A percentile compares a stretch with the other conserved stretches of the same genome.
Evolutionary conservation across 1,139 yeast species (phyloP).

Genomic region (Blastobotrys elegans): DNA sequence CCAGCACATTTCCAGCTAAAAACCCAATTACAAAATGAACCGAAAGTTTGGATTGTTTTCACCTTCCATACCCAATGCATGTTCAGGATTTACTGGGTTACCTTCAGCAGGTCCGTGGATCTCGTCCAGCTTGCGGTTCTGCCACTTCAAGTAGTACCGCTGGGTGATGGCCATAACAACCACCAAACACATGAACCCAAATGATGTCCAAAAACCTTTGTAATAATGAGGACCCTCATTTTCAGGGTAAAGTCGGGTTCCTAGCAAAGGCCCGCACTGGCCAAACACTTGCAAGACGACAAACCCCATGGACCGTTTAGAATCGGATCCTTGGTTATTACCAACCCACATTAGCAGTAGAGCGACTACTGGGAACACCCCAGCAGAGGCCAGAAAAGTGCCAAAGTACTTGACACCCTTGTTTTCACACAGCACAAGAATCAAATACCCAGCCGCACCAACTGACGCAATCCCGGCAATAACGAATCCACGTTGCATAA

Average conservation of each 20-base stretch:
- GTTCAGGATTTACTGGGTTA: slow-evolving; percentile 14
- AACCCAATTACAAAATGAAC: slow-evolving; percentile 18
- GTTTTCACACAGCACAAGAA: slow-evolving; percentile 25
- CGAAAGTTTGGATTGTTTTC: slow-evolving; percentile 21
- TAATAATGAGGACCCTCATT: slow-evolving; percentile 29
- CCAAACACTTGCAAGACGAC: slow-evolving; percentile 32
- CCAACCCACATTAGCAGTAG: slow-evolving; percentile 31
- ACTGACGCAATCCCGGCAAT: slow-evolving; percentile 24
- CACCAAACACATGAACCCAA: slow-evolving; percentile 24
- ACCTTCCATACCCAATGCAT: slow-evolving; percentile 16
- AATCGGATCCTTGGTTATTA: slow-evolving; percentile 33
- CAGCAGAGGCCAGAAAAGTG: slow-evolving; percentile 31
- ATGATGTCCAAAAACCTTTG: slow-evolving; percentile 30
- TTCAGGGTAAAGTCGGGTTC: slow-evolving; percentile 31
- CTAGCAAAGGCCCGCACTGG: slow-evolving; percentile 34
- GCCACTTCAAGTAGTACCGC: slow-evolving; percentile 19
- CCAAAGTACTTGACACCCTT: slow-evolving; percentile 31
- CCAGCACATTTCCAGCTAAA: too few relatives aligned
- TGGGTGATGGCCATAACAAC: slow-evolving; percentile 21
- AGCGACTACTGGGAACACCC: slow-evolving; percentile 32
- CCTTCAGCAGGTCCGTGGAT: slow-evolving; percentile 24
- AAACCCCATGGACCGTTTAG: slow-evolving; percentile 30
- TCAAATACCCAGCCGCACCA: slow-evolving; percentile 31
- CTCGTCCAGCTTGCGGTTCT: slow-evolving; percentile 26
- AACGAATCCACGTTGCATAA: slow-evolving; percentile 26